These are phyloP conservation scores for Boletus tomentosulus DNA, from an alignment of 768 basidiomycete species.

Conservation along the genomic window DNA sequence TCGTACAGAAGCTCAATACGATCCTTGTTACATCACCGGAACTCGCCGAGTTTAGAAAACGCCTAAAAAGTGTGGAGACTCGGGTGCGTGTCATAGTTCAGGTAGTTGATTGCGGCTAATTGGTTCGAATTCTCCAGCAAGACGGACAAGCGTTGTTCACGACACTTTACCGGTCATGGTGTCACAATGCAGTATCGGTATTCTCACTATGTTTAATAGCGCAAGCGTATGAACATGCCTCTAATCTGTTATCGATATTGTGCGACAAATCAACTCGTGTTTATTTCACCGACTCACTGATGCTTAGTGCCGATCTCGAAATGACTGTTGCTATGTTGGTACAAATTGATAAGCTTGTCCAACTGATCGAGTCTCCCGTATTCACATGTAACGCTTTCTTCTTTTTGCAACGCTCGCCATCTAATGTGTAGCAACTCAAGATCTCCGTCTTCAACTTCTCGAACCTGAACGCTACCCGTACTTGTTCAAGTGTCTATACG, in stretches of 20 bases:
- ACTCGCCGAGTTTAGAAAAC: constrained; percentile 88
- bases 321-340: constrained; percentile 93
- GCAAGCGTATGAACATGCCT: constrained; percentile 98
- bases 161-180: constrained; percentile 95
- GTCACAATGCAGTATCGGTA: constrained; percentile 95
- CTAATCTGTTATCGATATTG: constrained; percentile 95
- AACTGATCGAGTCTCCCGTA: constrained; percentile 95
- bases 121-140: constrained; percentile 45
- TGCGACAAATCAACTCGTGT: constrained; percentile 33
- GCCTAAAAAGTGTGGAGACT: constrained; percentile 90
- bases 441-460: constrained; percentile 86
- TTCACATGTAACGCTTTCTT: constrained; percentile 75
- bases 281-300: neutral
- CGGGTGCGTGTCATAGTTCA: constrained; percentile 51
- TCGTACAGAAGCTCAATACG: constrained; percentile 95
- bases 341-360: constrained; percentile 96
- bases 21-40: constrained; percentile 97
- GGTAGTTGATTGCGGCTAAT: constrained; percentile 2
- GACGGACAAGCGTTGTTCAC: constrained; percentile 96
- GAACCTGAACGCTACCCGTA: constrained; percentile 97
- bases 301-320: constrained; percentile 84
- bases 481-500: constrained; percentile 96
- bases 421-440: constrained; percentile 33
- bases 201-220: constrained; percentile 95
- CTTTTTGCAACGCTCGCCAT: neutral